Evolutionary conservation across 169 alveolate species (phyloP).

Genomic region (Cyclospora cayetanensis): DNA sequence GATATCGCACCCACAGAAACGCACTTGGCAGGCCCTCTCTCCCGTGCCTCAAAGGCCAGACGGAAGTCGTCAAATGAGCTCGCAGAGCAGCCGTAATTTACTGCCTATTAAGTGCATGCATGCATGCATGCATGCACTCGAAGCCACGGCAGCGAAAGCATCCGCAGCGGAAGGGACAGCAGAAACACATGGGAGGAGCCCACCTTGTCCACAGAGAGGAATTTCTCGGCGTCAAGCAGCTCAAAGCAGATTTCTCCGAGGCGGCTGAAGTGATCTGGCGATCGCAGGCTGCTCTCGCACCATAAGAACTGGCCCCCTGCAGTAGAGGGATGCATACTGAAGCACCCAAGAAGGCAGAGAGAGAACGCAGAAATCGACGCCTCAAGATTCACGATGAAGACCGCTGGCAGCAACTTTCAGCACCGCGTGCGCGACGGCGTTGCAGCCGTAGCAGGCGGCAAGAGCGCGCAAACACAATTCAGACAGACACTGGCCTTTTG

Average conservation of each 20-base stretch:
- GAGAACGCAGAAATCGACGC: too few species aligned
- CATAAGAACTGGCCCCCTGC: slow-evolving; percentile 31
- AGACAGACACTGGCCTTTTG: not conserved
- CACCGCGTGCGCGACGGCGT: too few species aligned
- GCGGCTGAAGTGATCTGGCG: slow-evolving; percentile 31
- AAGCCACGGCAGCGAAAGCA: slow-evolving; percentile 1
- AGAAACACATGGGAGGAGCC: not conserved
- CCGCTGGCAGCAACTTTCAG: too few species aligned
- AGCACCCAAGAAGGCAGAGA: too few species aligned
- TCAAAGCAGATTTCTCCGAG: slow-evolving; percentile 47
- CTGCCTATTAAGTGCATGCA: too few species aligned
- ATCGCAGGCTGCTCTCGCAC: slow-evolving; percentile 68
- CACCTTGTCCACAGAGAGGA: slow-evolving; percentile 51
- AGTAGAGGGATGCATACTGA: not conserved
- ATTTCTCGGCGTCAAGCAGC: slow-evolving; percentile 39
- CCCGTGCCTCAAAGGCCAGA: too few species aligned
- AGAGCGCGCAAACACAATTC: not conserved
- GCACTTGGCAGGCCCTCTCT: too few species aligned
- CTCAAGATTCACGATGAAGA: too few species aligned
- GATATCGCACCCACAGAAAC: too few species aligned
- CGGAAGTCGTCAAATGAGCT: too few species aligned
- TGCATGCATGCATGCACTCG: too few species aligned
- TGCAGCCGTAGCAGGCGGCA: not conserved
- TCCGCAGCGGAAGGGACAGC: slow-evolving; percentile 15
- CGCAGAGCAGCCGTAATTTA: too few species aligned